phyloP scores from a whole-genome alignment of 371 early-diverging fungal species.

The Mortierella sp. region DNA sequence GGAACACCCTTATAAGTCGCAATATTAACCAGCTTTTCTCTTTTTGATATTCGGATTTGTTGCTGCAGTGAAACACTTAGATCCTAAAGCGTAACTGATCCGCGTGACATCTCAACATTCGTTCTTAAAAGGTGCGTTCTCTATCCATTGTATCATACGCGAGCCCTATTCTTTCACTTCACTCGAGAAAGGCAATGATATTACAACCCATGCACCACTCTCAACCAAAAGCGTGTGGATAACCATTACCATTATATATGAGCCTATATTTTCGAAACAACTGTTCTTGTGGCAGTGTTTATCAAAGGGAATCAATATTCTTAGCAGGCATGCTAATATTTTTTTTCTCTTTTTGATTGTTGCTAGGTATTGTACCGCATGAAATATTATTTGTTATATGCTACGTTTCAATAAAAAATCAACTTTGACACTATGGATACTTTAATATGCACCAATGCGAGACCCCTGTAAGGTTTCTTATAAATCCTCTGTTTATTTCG shows the following conservation, averaged over 20 bases:
- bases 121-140: conserved; percentile 13
- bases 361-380: neutral
- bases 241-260: conserved; percentile 54
- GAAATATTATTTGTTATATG: too few species aligned
- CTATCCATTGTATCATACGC: neutral
- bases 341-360: neutral
- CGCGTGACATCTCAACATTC: neutral
- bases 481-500: too few species aligned
- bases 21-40: neutral
- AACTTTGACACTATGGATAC: too few species aligned
- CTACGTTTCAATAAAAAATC: too few species aligned
- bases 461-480: too few species aligned
- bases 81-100: neutral
- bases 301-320: too few species aligned
- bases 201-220: conserved; percentile 58
- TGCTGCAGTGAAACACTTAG: neutral
- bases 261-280: conserved; percentile 18
- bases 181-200: conserved; percentile 30
- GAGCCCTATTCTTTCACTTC: neutral
- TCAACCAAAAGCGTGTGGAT: conserved; percentile 58
- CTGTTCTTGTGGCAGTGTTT: neutral
- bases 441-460: too few species aligned
- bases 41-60: neutral
- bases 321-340: conserved; percentile 33
- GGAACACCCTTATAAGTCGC: too few species aligned